Base-by-base conservation (phyloP, 345 rosid species). In the Acer campestre region DNA sequence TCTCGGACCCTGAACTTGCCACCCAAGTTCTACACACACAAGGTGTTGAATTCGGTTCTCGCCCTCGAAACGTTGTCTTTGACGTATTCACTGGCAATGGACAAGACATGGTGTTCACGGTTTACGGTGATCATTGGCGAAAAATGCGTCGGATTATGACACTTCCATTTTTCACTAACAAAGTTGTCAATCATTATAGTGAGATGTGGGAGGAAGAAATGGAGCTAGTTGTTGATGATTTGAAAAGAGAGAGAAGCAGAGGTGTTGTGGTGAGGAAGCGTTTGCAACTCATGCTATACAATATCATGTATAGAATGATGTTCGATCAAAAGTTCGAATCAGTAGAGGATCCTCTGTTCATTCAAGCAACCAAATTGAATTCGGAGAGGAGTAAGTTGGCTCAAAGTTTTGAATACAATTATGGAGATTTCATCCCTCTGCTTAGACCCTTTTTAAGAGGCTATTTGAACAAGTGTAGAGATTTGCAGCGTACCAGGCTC, bases 131-230 rank as follows among this genome's bases (percentile, higher is more conserved):
- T 7, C 94, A 88, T 14, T 90, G 94, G 94, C 78, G 92, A 22
- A 88, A 87, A 61, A 90, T 90, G 94, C 80, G 90, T 10, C 76
- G 94, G 49, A 90, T 90, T 42, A 90, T 90, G 94, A 88, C 92
- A 0, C 81, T 90, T 12, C 94, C 90, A 0, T 90, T 90, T 70
- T 90, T 90, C 83, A 90, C 90, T 8, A 88, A 87, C 86, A 90
- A 87, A 64, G 94, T 90, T 4, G 92, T 88, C 77, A 78, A 86
- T 68, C 72, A 80, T 1, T 87, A 86, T 27, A 82, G 90, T 11
- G 55, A 20, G 8, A 85, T 84, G 90, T 90, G 94, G 92, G 92
- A 85, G 79, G 76, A 85, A 3, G 94, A 90, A 63, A 89, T 87
- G 89, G 92, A 89, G 10, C 13, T 79, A 1, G 94, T 85, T 20